Evolutionary conservation across 768 basidiomycete genomes (phyloP), one percentile per base, ranked within the genome.

Genomic region (Omphalotus guepiniiformis): DNA sequence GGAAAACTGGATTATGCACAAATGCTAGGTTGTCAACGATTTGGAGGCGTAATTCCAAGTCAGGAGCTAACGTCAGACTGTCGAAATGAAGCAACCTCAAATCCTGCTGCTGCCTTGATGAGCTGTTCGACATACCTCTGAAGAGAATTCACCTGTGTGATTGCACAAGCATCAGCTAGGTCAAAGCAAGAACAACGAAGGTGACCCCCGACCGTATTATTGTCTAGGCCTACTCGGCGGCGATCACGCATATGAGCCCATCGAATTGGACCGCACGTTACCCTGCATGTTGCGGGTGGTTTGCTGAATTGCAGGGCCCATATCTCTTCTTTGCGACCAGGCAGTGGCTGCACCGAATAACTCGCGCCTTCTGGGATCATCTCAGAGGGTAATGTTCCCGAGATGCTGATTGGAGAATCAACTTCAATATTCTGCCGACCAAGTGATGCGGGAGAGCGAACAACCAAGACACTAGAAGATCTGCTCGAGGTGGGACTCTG

Each of bases 1-100:
- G 65, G 21, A 78, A 65, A 26, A 82, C 63, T 0, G 83, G 83
- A 48, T 80, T 75, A 40, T 77, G 72, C 7, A 82, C 32, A 50
- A 82, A 83, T 0, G 73, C 78, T 53, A 74, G 57, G 7, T 69
- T 51, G 2, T 44, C 46, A 6, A 63, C 49, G 9, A 72, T 69
- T 41, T 71, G 66, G 12, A 81, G 43, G 4, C 73, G 69, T 49
- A 78, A 63, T 50, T 71, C 63, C n/a, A 74, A 59, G 16, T 72
- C 69, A 15, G 61, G 52, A 51, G 63, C 62, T n/a, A 58, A 58
- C 28, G 59, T 53, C 42, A 71, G 65, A 43, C 72, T 75, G 29
- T 38, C 23, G 53, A 32, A 21, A 37, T 18, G 18, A 52, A 37
- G 47, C 35, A 28, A 43, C 30, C 40, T 19, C 15, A 40, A 42